Evolutionary conservation across 2,329 filamentous ascomycete genomes (phyloP), one percentile per base, ranked within the genome.

Genomic region (Metarhizium guizhouense): DNA sequence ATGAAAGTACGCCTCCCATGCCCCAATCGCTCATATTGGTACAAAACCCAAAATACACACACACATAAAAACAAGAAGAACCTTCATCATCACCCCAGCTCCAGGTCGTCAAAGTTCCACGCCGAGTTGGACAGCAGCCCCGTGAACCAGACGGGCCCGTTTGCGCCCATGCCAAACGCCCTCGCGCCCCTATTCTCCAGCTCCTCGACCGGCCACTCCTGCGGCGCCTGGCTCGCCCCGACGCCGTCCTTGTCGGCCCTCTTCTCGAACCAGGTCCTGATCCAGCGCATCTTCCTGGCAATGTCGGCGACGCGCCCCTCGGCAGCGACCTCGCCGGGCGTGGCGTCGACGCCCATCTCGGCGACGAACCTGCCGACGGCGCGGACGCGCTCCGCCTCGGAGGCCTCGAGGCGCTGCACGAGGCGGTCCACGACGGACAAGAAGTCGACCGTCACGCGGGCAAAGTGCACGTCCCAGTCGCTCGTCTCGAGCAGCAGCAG

Each of bases 241-340:
- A 25, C 25, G 25, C 25, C 25, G 25, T 4, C 25, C 25, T 25
- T 25, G 49, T 56, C 52, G 11, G 51, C 48, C 43, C 63, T 63
- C 3, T 63, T 57, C 47, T 67, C 63, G 54, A 65, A 68, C 67
- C 70, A 72, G 8, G 55, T 59, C 54, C 65, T 67, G n/a, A 71
- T 60, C 60, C 60, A 66, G 4, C 58, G 51, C 14, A 66, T 63
- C 56, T 67, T 52, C 60, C 47, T 54, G 4, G 47, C 52, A 16
- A 51, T 54, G 13, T 51, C 52, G 3, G 52, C 47, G n/a, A 54
- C 36, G 10, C 51, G 45, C 3, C 47, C 55, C 29, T 53, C 47
- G 1, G 55, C 58, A n/a, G 54, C 63, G 3, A 62, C 55, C 14
- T 63, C 25, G 25, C 3, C 25, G 25, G 25, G 25, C 25, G 25